Evolutionary conservation across 1,284 basidiomycete genomes (phyloP), one percentile per base, ranked within the genome.

Genomic region (Ganoderma boninense): DNA sequence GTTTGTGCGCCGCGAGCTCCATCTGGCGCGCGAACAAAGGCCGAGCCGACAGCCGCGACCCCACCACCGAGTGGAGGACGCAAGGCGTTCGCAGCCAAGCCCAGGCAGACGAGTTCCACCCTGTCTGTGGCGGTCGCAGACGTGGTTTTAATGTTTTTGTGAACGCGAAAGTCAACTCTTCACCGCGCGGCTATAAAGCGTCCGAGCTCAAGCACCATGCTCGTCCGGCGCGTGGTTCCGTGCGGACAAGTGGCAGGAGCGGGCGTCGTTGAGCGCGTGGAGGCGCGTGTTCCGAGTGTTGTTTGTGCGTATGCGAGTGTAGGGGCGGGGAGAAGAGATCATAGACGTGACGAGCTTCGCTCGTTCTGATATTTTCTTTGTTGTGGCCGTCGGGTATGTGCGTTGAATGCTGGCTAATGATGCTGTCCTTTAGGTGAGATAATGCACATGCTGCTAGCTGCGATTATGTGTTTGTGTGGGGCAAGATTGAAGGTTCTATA

Each of bases 111-210:
- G 69, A 74, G 65, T 46, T 60, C 35, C 52, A 72, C 74, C 73
- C 77, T 77, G 75, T 67, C 52, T 68, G 75, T 73, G 79, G 83
- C 75, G 83, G 83, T 84, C 82, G 75, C 82, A 84, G 83, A 82
- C 75, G 83, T 84, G 83, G 83, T 64, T 73, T 73, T 69, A 43
- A 64, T 59, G 26, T 23, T 63, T 35, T 35, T 14, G 38, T 59
- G 74, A 73, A 80, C 80, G 79, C 77, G 57, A 79, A 63, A 75
- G 63, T 49, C 40, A 54, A 11, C 49, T 52, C 23, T 52, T 52
- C 0, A 52, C 68, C 77, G 79, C 77, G 69, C 75, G 75, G 77
- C 75, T 73, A 52, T 68, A 77, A 79, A 84, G 79, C 83, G 76
- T 80, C 71, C 73, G 74, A 74, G 77, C 80, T 80, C 20, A 69